These are phyloP conservation scores for Halophytophthora batemanensis DNA, from an alignment of 352 stramenopile species.

Conservation along the genomic window DNA sequence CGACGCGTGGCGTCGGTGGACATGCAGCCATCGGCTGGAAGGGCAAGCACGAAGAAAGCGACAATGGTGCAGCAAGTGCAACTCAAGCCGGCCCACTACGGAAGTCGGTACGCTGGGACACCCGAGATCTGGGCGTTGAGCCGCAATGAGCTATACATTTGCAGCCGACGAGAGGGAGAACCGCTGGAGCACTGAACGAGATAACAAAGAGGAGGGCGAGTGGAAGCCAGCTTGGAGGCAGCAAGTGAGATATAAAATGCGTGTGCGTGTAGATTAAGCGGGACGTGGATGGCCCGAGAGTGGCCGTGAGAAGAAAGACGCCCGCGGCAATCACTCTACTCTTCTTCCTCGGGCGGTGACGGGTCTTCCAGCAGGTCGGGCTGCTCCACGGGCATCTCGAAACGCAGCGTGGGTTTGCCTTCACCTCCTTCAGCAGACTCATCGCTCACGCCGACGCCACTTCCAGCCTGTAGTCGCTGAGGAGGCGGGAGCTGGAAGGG, in stretches of 20 bases:
- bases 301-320: background rate
- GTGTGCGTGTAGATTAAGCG: background rate
- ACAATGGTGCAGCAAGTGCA: slow-evolving; percentile 39
- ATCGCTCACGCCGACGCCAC: slow-evolving; percentile 39
- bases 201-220: background rate
- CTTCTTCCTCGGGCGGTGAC: slow-evolving; percentile 58
- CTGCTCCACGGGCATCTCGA: slow-evolving; percentile 62
- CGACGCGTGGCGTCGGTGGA: slow-evolving; percentile 18
- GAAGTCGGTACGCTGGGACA: slow-evolving; percentile 9
- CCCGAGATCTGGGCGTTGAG: slow-evolving; percentile 43
- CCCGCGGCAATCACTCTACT: slow-evolving; percentile 12
- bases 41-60: slow-evolving; percentile 3
- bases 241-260: background rate
- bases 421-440: slow-evolving; percentile 26
- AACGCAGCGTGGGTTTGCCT: slow-evolving; percentile 40
- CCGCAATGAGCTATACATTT: slow-evolving; percentile 35
- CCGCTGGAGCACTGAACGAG: background rate
- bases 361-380: slow-evolving; percentile 77
- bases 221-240: background rate
- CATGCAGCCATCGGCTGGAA: slow-evolving; percentile 2
- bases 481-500: slow-evolving; percentile 57
- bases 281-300: slow-evolving; percentile 2
- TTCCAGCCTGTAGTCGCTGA: slow-evolving; percentile 49
- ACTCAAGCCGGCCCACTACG: slow-evolving; percentile 10
- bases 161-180: slow-evolving; percentile 12